Conservation (phyloP, 192 early-diverging fungal species). For the Podila clonocystis region DNA sequence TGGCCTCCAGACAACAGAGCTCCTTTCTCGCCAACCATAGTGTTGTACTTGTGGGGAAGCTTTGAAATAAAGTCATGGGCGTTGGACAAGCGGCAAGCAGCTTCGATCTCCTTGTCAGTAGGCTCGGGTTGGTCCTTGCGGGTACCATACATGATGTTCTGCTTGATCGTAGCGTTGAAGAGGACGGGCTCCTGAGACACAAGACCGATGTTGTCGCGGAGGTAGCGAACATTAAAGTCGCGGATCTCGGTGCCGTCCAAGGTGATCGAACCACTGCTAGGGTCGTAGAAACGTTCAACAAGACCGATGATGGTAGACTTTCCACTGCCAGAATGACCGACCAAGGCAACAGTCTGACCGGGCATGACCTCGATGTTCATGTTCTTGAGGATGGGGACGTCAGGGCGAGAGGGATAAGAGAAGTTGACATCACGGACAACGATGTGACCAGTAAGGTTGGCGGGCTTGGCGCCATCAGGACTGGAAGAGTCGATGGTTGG, state of each 20-base stretch:
- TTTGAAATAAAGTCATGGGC: conserved; percentile 79
- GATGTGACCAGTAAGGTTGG: conserved; percentile 72
- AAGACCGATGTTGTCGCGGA: conserved; percentile 90
- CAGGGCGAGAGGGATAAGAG: conserved; percentile 83
- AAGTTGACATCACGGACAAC: conserved; percentile 82
- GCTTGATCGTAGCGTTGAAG: conserved; percentile 80
- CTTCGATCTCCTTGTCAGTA: conserved; percentile 63
- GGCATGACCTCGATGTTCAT: conserved; percentile 76
- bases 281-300: conserved; percentile 84
- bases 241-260: conserved; percentile 84
- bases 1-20: conserved; percentile 91
- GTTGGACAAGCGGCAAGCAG: conserved; percentile 74
- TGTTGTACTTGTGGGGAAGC: conserved; percentile 85
- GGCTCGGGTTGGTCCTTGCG: conserved; percentile 57
- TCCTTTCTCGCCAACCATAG: conserved; percentile 87
- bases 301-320: conserved; percentile 81
- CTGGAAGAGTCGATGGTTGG: conserved; percentile 77
- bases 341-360: conserved; percentile 88
- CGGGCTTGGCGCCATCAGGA: conserved; percentile 60
- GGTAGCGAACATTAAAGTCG: conserved; percentile 83
- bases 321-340: conserved; percentile 86
- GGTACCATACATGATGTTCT: conserved; percentile 82
- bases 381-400: conserved; percentile 79
- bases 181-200: conserved; percentile 95
- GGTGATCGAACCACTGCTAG: conserved; percentile 65